Conservation (phyloP, 1,284 basidiomycete genomes). For the Leccinum griseonigrum region DNA sequence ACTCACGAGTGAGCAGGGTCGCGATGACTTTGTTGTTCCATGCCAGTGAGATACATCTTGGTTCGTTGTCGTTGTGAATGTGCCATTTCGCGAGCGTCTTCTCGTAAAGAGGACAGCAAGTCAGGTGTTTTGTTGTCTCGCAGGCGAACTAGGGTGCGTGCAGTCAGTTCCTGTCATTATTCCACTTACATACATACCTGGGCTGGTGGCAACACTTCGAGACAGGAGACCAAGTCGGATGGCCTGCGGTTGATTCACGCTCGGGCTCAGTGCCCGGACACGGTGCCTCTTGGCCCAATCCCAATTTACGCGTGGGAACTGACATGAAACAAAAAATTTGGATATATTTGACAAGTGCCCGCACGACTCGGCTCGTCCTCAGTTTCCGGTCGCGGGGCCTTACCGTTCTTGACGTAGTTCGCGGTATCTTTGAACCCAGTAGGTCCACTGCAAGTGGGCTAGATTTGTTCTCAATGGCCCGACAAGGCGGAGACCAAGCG, state of each 20-base stretch:
- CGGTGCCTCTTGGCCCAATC: too few species aligned
- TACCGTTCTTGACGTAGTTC: conserved; percentile 55
- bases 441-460: background rate
- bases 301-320: background rate
- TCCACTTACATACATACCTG: background rate
- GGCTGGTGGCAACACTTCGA: background rate
- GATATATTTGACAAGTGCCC: conserved; percentile 60
- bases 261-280: background rate
- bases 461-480: too few species aligned
- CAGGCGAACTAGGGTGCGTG: background rate
- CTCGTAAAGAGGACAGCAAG: conserved; percentile 28
- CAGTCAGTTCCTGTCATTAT: background rate
- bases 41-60: background rate
- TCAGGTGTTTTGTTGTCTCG: conserved; percentile 18
- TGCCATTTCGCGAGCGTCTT: background rate
- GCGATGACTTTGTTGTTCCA: background rate
- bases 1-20: background rate
- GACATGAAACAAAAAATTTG: conserved; percentile 33
- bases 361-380: conserved; percentile 44
- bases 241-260: background rate
- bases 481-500: too few species aligned
- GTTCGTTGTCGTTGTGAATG: background rate
- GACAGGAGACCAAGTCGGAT: conserved; percentile 44
- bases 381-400: conserved; percentile 37
- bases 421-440: conserved; percentile 53